These are phyloP conservation scores for Penicillium sp. DNA, from an alignment of 2,329 filamentous ascomycete genomes.

Conservation along the genomic window DNA sequence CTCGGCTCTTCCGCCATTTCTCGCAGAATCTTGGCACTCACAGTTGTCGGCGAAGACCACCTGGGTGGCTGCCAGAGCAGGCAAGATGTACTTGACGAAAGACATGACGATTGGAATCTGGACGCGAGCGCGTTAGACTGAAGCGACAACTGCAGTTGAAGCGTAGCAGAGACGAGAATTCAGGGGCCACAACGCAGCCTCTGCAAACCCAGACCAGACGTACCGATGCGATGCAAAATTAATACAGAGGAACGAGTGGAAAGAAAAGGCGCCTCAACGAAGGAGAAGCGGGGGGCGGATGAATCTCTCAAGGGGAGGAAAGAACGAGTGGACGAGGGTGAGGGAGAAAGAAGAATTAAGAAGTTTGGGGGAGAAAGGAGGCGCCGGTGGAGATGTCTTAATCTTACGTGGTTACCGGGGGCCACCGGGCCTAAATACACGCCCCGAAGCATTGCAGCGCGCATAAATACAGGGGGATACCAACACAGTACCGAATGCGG, in stretches of 20 bases:
- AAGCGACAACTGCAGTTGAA: not conserved
- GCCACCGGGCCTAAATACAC: too few species aligned
- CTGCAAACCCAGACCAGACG: slow-evolving; percentile 10
- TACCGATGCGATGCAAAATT: slow-evolving; percentile 27
- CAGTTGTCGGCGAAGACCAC: slow-evolving; percentile 48
- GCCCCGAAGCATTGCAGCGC: too few species aligned
- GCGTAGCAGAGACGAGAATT: not conserved
- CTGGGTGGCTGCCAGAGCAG: slow-evolving; percentile 55
- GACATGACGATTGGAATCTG: slow-evolving; percentile 43
- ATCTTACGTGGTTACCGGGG: too few species aligned
- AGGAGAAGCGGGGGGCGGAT: slow-evolving; percentile 26
- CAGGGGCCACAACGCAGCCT: slow-evolving; percentile 8
- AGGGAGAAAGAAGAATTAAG: slow-evolving; percentile 36
- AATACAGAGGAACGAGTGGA: slow-evolving; percentile 36
- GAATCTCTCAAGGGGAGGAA: slow-evolving; percentile 16
- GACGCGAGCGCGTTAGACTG: slow-evolving; percentile 10
- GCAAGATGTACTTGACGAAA: slow-evolving; percentile 55
- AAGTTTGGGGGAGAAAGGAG: slow-evolving; percentile 37
- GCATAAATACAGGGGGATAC: slow-evolving; percentile 12
- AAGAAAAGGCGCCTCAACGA: slow-evolving; percentile 19
- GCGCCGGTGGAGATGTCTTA: slow-evolving; percentile 29
- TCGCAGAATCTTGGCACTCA: slow-evolving; percentile 12
- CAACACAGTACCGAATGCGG: slow-evolving; percentile 23
- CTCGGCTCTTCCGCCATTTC: too few species aligned
- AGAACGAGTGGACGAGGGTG: slow-evolving; percentile 30